Base-by-base conservation (phyloP, 108 stramenopile genomes). In the Seminavis robusta region DNA sequence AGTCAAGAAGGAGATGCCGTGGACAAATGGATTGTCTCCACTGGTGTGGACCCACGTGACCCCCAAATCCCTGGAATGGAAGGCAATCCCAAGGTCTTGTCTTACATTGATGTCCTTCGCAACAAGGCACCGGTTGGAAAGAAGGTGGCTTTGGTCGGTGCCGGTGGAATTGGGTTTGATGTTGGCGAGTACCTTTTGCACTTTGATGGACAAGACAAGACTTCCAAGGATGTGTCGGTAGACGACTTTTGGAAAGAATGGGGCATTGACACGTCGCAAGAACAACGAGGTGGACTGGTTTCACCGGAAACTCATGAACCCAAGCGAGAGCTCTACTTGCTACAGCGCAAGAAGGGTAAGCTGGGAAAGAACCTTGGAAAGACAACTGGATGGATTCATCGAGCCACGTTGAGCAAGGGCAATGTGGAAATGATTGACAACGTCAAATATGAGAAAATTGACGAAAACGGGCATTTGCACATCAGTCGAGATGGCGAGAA, bases 371-470 rank as follows among this genome's bases (percentile, higher is more conserved):
- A 79, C 0, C 79, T 98, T 11, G 96, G 96, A 27, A 88, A 83
- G 56, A 98, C 98, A 2, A 97, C 98, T 6, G 98, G 98, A 11
- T 98, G 98, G 98, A 96, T 98, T 52, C 96, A 98, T 70, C 86
- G 96, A 10, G 80, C 92, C 2, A 80, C 88, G 16, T 78, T 98
- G 43, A 77, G 73, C 23, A 83, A 90, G 33, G 83, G 84, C 11
- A 55, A 64, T 31, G 96, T 97, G 19, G 76, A 91, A 52, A 94
- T 94, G 86, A 59, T 98, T 5, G 52, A 63, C 31, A 83, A 84
- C 30, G 90, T 83, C 6, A 71, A 77, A 6, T 98, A 98, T 60
- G 85, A 92, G 27, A 69, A 73, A 64, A 79, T 98, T 37, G 95
- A 97, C 54, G 88, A 88, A 38, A 73, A 94, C 45, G 98, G 95